A percentile compares a stretch with the other conserved stretches of the same genome.
These are phyloP conservation scores for Taphrina wiesneri DNA, from an alignment of 1,139 yeast species.

Conservation along the genomic window DNA sequence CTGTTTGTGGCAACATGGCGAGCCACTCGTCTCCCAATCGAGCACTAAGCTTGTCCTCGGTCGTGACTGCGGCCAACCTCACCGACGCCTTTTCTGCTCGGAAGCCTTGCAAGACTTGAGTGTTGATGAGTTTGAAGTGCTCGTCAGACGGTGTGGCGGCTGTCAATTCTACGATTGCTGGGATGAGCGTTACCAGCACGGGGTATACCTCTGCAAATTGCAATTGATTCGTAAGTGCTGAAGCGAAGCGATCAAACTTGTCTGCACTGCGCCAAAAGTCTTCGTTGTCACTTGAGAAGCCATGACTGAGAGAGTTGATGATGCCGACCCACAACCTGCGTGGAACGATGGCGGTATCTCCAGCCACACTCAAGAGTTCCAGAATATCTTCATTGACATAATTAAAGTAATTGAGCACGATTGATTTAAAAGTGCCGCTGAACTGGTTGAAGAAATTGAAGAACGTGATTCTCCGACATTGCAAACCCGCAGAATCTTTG, in stretches of 20 bases:
- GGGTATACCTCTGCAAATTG: slow-evolving; percentile 39
- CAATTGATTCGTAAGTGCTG: slow-evolving; percentile 66
- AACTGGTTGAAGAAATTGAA: slow-evolving; percentile 83
- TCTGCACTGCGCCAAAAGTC: slow-evolving; percentile 64
- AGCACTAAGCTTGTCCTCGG: slow-evolving; percentile 78
- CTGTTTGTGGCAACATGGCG: slow-evolving; percentile 83
- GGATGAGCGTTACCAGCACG: slow-evolving; percentile 27
- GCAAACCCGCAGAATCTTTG: slow-evolving; percentile 56
- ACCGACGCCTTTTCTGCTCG: slow-evolving; percentile 44
- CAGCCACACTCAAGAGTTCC: slow-evolving; percentile 55
- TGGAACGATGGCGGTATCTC: slow-evolving; percentile 38
- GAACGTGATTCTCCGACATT: slow-evolving; percentile 66
- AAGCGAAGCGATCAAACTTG: slow-evolving; percentile 71
- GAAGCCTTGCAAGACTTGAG: slow-evolving; percentile 58
- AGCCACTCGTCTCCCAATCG: slow-evolving; percentile 96
- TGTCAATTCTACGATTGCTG: slow-evolving; percentile 70
- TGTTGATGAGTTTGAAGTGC: slow-evolving; percentile 69
- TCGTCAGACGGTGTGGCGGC: slow-evolving; percentile 73
- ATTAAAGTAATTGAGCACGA: slow-evolving; percentile 83
- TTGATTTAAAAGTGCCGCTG: slow-evolving; percentile 69
- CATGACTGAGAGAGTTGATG: slow-evolving; percentile 36
- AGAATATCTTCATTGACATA: slow-evolving; percentile 76
- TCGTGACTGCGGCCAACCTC: slow-evolving; percentile 57
- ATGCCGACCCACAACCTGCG: slow-evolving; percentile 42
- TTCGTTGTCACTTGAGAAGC: slow-evolving; percentile 35